These are phyloP conservation scores for Syzygium grande DNA, from an alignment of 345 rosid species.

Conservation along the genomic window DNA sequence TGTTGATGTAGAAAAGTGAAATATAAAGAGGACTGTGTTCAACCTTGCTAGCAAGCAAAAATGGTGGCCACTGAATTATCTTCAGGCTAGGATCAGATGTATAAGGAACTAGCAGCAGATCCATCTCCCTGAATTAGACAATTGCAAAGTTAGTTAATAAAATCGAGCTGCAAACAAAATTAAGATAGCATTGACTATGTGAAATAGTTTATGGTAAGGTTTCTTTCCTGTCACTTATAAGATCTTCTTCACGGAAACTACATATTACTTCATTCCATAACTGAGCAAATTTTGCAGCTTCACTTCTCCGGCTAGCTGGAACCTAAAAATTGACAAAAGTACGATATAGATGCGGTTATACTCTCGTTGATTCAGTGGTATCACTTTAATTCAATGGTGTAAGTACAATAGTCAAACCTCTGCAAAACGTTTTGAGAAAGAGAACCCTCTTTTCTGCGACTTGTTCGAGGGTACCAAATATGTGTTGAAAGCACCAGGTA, in stretches of 20 bases:
- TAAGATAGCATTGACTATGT: background rate
- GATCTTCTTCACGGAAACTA: slow-evolving; percentile 98
- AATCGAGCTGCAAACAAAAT: background rate
- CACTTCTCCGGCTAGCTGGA: slow-evolving; percentile 82
- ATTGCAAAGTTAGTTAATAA: slow-evolving; percentile 11
- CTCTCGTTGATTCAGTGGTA: background rate
- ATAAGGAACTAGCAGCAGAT: slow-evolving; percentile 87
- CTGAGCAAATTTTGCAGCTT: slow-evolving; percentile 98
- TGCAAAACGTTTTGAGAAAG: slow-evolving; percentile 74
- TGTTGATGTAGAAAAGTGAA: background rate
- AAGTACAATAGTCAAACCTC: slow-evolving; percentile 38
- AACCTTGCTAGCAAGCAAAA: slow-evolving; percentile 98
- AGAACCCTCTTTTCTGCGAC: slow-evolving; percentile 72
- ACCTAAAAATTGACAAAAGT: slow-evolving; percentile 34
- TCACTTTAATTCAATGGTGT: background rate
- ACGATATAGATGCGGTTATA: background rate
- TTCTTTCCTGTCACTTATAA: slow-evolving; percentile 87
- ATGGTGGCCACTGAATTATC: slow-evolving; percentile 97
- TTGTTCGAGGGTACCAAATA: slow-evolving; percentile 83
- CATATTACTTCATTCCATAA: slow-evolving; percentile 95
- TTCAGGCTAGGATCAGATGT: slow-evolving; percentile 87
- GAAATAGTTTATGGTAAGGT: slow-evolving; percentile 3
- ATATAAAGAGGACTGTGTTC: slow-evolving; percentile 3
- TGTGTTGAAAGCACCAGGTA: slow-evolving; percentile 89
- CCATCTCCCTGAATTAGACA: slow-evolving; percentile 81